Evolutionary conservation across 192 early-diverging fungal genomes (phyloP).

Genomic region (Phlyctochytrium bullatum): DNA sequence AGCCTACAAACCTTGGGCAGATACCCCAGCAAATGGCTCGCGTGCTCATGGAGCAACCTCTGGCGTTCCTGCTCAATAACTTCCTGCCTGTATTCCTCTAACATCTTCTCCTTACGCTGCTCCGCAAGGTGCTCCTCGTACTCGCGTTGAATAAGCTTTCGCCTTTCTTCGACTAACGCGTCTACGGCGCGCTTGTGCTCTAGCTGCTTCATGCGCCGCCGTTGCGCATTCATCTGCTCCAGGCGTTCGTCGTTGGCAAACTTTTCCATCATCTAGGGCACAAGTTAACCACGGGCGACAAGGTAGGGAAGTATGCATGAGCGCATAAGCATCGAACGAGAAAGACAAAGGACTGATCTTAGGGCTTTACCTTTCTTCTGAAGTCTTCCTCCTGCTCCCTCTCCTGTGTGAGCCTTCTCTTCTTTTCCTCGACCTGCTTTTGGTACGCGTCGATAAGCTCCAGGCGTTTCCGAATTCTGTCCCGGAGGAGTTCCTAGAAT

Average conservation of each 20-base stretch:
- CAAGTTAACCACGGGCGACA: background rate
- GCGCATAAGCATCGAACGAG: background rate
- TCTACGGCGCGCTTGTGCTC: slow-evolving; percentile 60
- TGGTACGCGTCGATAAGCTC: slow-evolving; percentile 59
- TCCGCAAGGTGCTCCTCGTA: slow-evolving; percentile 34
- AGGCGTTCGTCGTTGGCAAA: slow-evolving; percentile 57
- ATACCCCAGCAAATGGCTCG: slow-evolving; percentile 49
- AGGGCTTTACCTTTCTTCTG: slow-evolving; percentile 41
- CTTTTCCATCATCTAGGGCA: slow-evolving; percentile 51
- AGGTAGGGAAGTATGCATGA: background rate
- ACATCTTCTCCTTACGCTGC: slow-evolving; percentile 34
- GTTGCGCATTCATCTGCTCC: slow-evolving; percentile 54
- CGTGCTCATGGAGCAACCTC: slow-evolving; percentile 59
- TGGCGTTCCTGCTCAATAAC: slow-evolving; percentile 65
- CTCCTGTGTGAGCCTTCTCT: slow-evolving; percentile 36
- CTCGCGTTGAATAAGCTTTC: slow-evolving; percentile 35
- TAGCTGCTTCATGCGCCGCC: slow-evolving; percentile 55
- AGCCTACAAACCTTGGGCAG: slow-evolving; percentile 56
- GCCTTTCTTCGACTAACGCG: slow-evolving; percentile 50
- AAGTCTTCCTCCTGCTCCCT: slow-evolving; percentile 48
- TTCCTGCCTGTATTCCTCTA: slow-evolving; percentile 46
- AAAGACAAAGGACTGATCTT: background rate
- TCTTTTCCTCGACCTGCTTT: slow-evolving; percentile 51
- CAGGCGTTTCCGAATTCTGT: slow-evolving; percentile 49
- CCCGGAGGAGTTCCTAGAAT: slow-evolving; percentile 38